Conservation (phyloP, 2,329 filamentous ascomycete genomes). For the Colletotrichum sp. region DNA sequence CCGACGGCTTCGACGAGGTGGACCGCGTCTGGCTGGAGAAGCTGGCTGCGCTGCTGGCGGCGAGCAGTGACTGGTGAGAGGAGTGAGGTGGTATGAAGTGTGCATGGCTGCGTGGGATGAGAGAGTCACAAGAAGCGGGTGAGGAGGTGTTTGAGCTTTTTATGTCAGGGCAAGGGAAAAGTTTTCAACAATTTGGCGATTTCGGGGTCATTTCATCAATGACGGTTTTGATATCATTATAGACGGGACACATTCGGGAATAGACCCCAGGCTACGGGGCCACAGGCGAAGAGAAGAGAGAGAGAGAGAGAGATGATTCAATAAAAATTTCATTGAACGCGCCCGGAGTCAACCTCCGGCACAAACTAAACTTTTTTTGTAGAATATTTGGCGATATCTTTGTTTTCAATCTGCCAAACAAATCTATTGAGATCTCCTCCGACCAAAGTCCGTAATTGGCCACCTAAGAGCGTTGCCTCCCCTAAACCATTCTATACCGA, state of each 20-base stretch:
- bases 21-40: conserved; percentile 71
- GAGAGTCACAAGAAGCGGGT: not conserved
- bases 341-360: not conserved
- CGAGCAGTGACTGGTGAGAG: conserved; percentile 68
- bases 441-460: not conserved
- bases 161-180: not conserved
- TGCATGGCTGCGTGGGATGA: not conserved
- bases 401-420: not conserved
- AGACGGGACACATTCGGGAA: not conserved
- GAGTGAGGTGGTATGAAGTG: not conserved
- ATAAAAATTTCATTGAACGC: conserved; percentile 2
- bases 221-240: not conserved
- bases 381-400: not conserved
- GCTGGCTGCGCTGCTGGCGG: conserved; percentile 63
- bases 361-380: not conserved
- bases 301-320: not conserved
- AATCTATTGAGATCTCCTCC: not conserved
- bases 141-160: not conserved
- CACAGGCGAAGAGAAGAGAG: not conserved
- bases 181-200: not conserved
- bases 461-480: not conserved
- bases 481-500: not conserved
- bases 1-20: conserved; percentile 70
- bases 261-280: not conserved
- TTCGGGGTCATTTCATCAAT: not conserved